Evolutionary conservation across 2,329 filamentous ascomycete species (phyloP).

Genomic region (Colletotrichum karsti): DNA sequence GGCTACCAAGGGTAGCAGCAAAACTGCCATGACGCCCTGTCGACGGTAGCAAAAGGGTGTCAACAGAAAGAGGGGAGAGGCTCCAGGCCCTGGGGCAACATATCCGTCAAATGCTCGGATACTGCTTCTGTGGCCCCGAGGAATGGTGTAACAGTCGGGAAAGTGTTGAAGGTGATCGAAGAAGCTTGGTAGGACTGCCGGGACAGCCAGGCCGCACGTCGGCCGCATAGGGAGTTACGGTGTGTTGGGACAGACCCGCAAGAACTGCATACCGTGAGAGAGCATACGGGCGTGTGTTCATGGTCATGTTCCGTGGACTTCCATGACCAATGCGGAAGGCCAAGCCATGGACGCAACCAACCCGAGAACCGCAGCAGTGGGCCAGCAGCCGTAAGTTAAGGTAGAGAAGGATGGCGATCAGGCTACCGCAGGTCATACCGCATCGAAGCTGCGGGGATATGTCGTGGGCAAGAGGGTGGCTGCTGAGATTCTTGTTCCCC

Average conservation of each 20-base stretch:
- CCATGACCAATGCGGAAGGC: background rate
- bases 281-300: background rate
- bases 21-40: too few species aligned
- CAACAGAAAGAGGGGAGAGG: background rate
- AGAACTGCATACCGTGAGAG: background rate
- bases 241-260: conserved; percentile 8
- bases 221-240: conserved; percentile 20
- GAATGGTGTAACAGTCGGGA: background rate
- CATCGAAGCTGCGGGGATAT: background rate
- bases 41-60: background rate
- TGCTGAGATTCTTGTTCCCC: background rate
- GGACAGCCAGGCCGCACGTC: conserved; percentile 18
- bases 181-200: conserved; percentile 26
- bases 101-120: background rate
- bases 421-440: background rate
- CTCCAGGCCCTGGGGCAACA: background rate
- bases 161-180: conserved; percentile 8
- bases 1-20: background rate
- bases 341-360: background rate
- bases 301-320: background rate
- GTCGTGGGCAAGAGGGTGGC: background rate
- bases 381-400: background rate
- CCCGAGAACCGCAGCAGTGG: background rate
- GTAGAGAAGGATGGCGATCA: conserved; percentile 1
- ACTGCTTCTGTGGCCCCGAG: background rate